phyloP scores from a whole-genome alignment of 371 early-diverging fungal species.

The Mucor circinelloides region DNA sequence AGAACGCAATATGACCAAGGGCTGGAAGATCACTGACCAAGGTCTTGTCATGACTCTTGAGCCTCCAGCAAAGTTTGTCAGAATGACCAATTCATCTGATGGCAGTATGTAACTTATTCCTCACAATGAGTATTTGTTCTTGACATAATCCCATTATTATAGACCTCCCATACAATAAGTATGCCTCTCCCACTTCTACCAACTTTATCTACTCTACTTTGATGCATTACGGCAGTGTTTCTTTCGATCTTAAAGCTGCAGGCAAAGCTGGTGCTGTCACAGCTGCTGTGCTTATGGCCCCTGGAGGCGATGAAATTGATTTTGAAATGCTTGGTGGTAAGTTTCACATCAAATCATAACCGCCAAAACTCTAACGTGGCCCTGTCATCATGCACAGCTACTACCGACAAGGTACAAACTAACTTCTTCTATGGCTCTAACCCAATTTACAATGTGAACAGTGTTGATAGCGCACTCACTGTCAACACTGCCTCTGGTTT shows the following conservation, averaged over 20 bases:
- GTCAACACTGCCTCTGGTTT: conserved; percentile 28
- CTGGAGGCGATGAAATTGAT: conserved; percentile 46
- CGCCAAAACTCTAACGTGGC: background rate
- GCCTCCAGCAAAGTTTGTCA: conserved; percentile 23
- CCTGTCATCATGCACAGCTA: conserved; percentile 7
- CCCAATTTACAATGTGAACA: conserved; percentile 36
- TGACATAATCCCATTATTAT: background rate
- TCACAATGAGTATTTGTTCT: background rate
- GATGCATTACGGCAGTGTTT: conserved; percentile 37
- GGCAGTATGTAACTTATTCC: background rate
- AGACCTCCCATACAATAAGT: conserved; percentile 44
- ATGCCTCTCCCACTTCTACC: conserved; percentile 24
- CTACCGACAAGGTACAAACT: conserved; percentile 48
- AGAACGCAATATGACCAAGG: conserved; percentile 13
- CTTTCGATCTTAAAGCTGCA: conserved; percentile 31
- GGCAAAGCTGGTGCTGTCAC: conserved; percentile 37
- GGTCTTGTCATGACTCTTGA: conserved; percentile 36
- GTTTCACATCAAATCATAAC: background rate
- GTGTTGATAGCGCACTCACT: conserved; percentile 14
- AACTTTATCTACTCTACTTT: conserved; percentile 25
- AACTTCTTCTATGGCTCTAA: conserved; percentile 55
- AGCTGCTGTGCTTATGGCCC: conserved; percentile 34
- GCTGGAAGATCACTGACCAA: conserved; percentile 21
- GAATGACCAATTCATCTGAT: conserved; percentile 9
- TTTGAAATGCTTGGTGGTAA: conserved; percentile 39